phyloP scores from a whole-genome alignment of 495 filamentous ascomycete genomes.

The Penicillium argentinense region DNA sequence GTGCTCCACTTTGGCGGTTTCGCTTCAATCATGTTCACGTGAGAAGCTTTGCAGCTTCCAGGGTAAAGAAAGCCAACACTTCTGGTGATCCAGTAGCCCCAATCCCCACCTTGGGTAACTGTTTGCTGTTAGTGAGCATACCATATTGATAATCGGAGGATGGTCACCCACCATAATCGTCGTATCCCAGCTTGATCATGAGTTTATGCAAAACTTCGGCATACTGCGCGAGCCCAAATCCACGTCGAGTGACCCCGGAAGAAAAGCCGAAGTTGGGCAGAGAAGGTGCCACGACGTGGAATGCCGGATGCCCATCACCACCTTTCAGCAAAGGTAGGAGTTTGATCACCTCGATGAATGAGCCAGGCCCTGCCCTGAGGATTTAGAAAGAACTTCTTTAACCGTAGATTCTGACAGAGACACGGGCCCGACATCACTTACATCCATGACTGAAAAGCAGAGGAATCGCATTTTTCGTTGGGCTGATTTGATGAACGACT shows the following conservation, averaged over 20 bases:
- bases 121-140: not conserved
- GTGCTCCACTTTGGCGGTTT: slow-evolving; percentile 15
- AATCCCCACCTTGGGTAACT: slow-evolving; percentile 68
- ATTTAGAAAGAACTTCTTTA: too few species aligned
- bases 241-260: slow-evolving; percentile 37
- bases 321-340: slow-evolving; percentile 32
- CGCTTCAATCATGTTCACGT: slow-evolving; percentile 62
- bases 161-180: slow-evolving; percentile 52
- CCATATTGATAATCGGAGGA: not conserved
- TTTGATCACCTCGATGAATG: slow-evolving; percentile 40
- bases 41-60: slow-evolving; percentile 56
- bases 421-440: slow-evolving; percentile 12
- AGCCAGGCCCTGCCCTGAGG: slow-evolving; percentile 30
- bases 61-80: slow-evolving; percentile 57
- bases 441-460: slow-evolving; percentile 50
- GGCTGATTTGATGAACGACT: slow-evolving; percentile 43
- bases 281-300: slow-evolving; percentile 46
- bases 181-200: slow-evolving; percentile 68
- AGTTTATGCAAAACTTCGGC: slow-evolving; percentile 61
- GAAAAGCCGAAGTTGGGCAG: slow-evolving; percentile 46
- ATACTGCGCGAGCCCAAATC: slow-evolving; percentile 59
- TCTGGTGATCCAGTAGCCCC: slow-evolving; percentile 64
- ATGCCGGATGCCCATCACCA: slow-evolving; percentile 29
- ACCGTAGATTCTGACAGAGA: too few species aligned
- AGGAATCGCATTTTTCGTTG: slow-evolving; percentile 35